Percentiles rank a stretch among this genome's conserved stretches.
Conservation (phyloP, 1,139 yeast genomes). For the Suhomyces terraborum region DNA sequence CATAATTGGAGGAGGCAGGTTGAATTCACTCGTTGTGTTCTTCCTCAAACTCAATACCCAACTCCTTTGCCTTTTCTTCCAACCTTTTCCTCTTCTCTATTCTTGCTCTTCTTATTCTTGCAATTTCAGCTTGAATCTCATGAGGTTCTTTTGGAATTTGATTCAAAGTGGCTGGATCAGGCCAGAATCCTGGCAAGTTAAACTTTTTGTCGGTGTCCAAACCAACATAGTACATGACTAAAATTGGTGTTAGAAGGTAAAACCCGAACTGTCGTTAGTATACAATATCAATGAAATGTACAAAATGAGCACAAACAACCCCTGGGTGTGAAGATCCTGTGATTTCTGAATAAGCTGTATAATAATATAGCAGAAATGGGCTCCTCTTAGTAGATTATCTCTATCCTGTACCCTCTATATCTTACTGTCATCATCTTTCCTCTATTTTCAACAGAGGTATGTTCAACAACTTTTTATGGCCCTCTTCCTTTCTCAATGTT, state of each 20-base stretch:
- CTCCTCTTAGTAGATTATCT: too few species aligned
- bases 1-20: neutral
- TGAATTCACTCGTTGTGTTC: slow-evolving; percentile 16
- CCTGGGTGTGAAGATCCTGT: too few species aligned
- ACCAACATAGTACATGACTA: slow-evolving; percentile 90
- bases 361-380: too few species aligned
- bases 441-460: too few species aligned
- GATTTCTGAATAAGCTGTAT: too few species aligned
- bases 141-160: slow-evolving; percentile 91
- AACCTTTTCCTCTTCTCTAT: slow-evolving; percentile 70
- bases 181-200: slow-evolving; percentile 96
- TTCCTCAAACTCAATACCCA: slow-evolving; percentile 57
- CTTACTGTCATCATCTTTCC: too few species aligned
- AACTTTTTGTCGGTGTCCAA: slow-evolving; percentile 84
- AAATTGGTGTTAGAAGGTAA: slow-evolving; percentile 81
- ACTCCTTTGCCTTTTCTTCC: slow-evolving; percentile 68
- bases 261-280: slow-evolving; percentile 64
- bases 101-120: slow-evolving; percentile 77
- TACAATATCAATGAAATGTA: neutral
- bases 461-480: too few species aligned
- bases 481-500: too few species aligned
- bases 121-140: slow-evolving; percentile 88
- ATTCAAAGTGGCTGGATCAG: slow-evolving; percentile 89
- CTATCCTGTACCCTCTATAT: too few species aligned
- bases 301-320: too few species aligned